These are phyloP conservation scores for Singerocomus inundabilis DNA, from an alignment of 1,284 basidiomycete genomes.

Conservation along the genomic window DNA sequence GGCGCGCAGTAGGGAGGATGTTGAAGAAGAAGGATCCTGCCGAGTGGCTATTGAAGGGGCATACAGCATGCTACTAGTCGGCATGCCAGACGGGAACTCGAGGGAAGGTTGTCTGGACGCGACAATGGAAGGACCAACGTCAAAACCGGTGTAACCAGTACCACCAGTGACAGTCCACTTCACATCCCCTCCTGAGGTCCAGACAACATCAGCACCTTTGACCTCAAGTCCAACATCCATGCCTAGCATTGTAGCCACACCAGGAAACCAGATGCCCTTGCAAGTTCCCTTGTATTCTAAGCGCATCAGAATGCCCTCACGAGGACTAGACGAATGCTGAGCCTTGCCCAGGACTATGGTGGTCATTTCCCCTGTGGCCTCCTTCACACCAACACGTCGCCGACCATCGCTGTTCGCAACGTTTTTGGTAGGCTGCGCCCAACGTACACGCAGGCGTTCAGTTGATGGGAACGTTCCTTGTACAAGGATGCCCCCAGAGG, in stretches of 20 bases:
- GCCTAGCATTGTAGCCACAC: constrained; percentile 76
- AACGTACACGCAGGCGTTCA: constrained; percentile 69
- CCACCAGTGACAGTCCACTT: constrained; percentile 65
- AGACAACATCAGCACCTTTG: constrained; percentile 62
- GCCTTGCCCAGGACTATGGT: constrained; percentile 55
- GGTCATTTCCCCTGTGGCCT: constrained; percentile 62
- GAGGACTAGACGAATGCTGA: constrained; percentile 36
- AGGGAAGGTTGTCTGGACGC: constrained; percentile 47
- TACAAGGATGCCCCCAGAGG: constrained; percentile 62
- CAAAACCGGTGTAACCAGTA: constrained; percentile 66
- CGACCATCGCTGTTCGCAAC: constrained; percentile 51
- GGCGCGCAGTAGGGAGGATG: constrained; percentile 64
- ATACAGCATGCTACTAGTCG: constrained; percentile 25
- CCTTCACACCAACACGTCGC: constrained; percentile 63
- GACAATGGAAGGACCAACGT: constrained; percentile 42
- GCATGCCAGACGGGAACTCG: constrained; percentile 38
- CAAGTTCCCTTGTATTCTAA: constrained; percentile 72
- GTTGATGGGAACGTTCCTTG: constrained; percentile 76
- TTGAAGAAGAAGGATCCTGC: constrained; percentile 45
- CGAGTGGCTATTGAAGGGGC: constrained; percentile 34
- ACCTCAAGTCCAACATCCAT: constrained; percentile 69
- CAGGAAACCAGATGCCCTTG: constrained; percentile 74
- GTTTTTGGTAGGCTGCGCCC: constrained; percentile 65
- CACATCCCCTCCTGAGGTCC: constrained; percentile 50
- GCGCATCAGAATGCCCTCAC: constrained; percentile 63